Evolutionary conservation across 371 early-diverging fungal species (phyloP), one percentile per base, ranked within the genome.

Genomic region (Mucor lusitanicus): DNA sequence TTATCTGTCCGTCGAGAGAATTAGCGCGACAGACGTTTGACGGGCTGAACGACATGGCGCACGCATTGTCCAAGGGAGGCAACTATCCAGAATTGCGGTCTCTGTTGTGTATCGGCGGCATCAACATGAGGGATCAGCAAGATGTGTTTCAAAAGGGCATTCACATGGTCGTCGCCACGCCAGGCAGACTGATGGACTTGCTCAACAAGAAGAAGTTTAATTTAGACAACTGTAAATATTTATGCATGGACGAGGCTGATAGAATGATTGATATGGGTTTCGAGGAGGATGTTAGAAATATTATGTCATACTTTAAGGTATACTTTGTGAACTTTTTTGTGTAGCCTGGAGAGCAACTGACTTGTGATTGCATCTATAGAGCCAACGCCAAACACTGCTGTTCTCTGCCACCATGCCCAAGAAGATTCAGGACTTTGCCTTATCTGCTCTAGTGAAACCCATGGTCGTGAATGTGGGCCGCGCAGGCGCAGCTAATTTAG

Each of bases 181-280:
- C 99, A 12, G 99, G 99, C 53, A 87, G 99, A 63, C 83, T 99
- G 63, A 88, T 91, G 78, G 97, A 95, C 70, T 85, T 91, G 76
- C 69, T 92, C 30, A 92, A 91, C n/a, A 88, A 92, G 50, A 88
- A 89, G 37, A 91, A 93, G 69, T 82, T 95, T 68, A 92, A 92
- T 33, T 78, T 96, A 71, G 90, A 88, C 74, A 83, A 91, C 60
- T 92, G 92, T 87, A 84, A 79, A 72, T 91, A 90, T 73, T 86
- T 99, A 59, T 96, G 98, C 58, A 89, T 99, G 92, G 97, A 98
- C 77, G 98, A 97, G 78, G 97, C 98, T n/a, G 99, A 99, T 87
- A 87, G 97, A 59, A 96, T 99, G 95, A 90, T 99, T 61, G 99
- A 99, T 75, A 94, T 95, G 93, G 98, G 98, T 8, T 98, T 98